Evolutionary conservation across 768 basidiomycete species (phyloP), one percentile per base, ranked within the genome.

Genomic region (Lactarius psammicola): DNA sequence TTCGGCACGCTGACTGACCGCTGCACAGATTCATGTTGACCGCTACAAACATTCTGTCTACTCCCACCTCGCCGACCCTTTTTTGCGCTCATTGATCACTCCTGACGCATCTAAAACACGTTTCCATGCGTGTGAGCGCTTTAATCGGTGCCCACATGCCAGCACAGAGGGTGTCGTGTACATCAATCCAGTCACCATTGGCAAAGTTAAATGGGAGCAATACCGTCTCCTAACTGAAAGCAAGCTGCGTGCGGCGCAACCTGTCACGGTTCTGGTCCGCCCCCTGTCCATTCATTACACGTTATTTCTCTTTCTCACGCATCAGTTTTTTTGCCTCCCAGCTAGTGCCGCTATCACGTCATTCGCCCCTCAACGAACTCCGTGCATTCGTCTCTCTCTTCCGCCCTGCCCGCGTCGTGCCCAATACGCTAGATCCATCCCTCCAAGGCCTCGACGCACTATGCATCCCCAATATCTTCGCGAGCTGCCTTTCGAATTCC

Each of bases 51-150:
- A 86, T 70, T 74, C 76, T 3, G 82, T 96, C 20, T 94, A 87
- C 71, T 77, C 81, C 0, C 78, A 78, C 44, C 62, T 78, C 3
- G 80, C 80, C 0, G 88, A 92, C 69, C 86, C 87, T 0, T 85
- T 86, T 71, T 77, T 94, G 51, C 78, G 80, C 18, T 71, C 77
- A 0, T 81, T 92, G 59, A 77, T 87, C 49, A 89, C 90, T 1
- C 77, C 77, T 15, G 87, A 94, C 53, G 75, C 82, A 4, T 74
- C 77, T 4, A 76, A 78, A 1, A 90, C 93, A 3, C 85, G 94
- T 1, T 97, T 98, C 72, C 96, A 99, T 72, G 95, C 95, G 0
- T 98, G 96, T 72, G 95, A 98, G 71, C 84, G 93, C 1, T 88
- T 88, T 65, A 78, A 86, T 70, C 84, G 90, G 11, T 96, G 95